Base-by-base conservation (phyloP, 768 basidiomycete genomes). In the Trametes punicea region DNA sequence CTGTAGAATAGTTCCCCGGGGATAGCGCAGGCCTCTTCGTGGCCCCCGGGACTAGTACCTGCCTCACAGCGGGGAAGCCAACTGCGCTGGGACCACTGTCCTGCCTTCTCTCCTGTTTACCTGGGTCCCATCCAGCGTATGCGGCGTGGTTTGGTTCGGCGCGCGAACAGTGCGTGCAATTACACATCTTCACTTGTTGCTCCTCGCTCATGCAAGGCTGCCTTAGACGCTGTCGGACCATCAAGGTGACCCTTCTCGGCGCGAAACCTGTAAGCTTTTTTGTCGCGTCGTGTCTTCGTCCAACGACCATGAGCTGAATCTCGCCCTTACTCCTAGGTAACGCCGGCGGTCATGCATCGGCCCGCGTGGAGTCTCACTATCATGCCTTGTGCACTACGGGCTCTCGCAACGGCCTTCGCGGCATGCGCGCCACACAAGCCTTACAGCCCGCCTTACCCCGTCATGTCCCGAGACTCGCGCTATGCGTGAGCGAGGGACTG, bases 1-100 rank as follows among this genome's bases (percentile, higher is more conserved):
- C 18, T 3, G 42, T 44, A 44, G 42, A 25, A 16, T 44, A 44
- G 38, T 3, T 20, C 11, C 39, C 30, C 50, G 39, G 27, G 31
- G 29, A 51, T 34, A 41, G 46, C 46, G 46, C 46, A 47, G 46
- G 46, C 46, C 46, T 47, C 46, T 33, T 38, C 47, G 34, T 29
- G 50, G 50, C 50, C 50, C 39, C 21, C 31, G 50, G 50, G 50
- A 41, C 29, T 51, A 42, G 40, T 41, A 51, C 50, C 40, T 20
- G 50, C 50, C 40, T 51, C 29, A 7, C 50, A 40, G 50, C 50
- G 39, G 50, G 40, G 50, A 51, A 51, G 50, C 50, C 40, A 51
- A 51, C 50, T 51, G 50, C 50, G 50, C 50, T 51, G 29, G 21
- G 47, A 47, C 31, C 33, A 30, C 36, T 15, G 20, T 15, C 36